Evolutionary conservation across 1,284 basidiomycete genomes (phyloP), one percentile per base, ranked within the genome.

Genomic region (Ustilago crameri): DNA sequence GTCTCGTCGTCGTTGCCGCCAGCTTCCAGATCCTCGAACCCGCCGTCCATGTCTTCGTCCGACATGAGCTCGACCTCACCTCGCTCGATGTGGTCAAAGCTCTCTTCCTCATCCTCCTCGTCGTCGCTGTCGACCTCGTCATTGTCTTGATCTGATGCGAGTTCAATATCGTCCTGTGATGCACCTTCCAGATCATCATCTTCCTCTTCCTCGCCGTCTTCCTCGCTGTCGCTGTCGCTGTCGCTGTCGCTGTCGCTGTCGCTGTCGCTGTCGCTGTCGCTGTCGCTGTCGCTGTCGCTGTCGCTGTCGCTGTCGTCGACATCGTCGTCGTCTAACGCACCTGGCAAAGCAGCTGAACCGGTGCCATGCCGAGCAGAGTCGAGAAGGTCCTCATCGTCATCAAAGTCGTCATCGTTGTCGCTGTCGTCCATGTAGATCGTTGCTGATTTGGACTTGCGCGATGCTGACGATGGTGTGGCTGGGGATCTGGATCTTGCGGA

Each of bases 11-110:
- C 63, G 23, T 73, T 66, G 18, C 65, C 51, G 18, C 63, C 63
- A 24, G 65, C 72, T 30, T 81, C 74, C 9, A 76, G 68, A 34
- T 80, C 78, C 37, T 82, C 80, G 20, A 83, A 80, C 3, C 79
- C 79, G 24, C 80, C 80, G 24, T 78, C 81, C 61, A 83, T 77
- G 48, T 81, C 74, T 45, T 76, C 83, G 44, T 80, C 78, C 9
- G 78, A 80, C 60, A 69, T 63, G 58, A 71, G 42, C 22, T 75
- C 75, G 9, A 69, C 51, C 24, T 69, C 58, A 42, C 43, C 45
- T 9, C 43, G 62, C 43, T 54, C 51, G 8, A 54, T 24, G 12
- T 49, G 76, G 38, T 75, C 73, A 20, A 76, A 79, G 4, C 56
- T 74, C 15, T 78, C 75, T 18, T 65, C 69, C n/a, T 74, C 48